phyloP scores from a whole-genome alignment of 1,284 basidiomycete species.

The Calocybe gambosa region DNA sequence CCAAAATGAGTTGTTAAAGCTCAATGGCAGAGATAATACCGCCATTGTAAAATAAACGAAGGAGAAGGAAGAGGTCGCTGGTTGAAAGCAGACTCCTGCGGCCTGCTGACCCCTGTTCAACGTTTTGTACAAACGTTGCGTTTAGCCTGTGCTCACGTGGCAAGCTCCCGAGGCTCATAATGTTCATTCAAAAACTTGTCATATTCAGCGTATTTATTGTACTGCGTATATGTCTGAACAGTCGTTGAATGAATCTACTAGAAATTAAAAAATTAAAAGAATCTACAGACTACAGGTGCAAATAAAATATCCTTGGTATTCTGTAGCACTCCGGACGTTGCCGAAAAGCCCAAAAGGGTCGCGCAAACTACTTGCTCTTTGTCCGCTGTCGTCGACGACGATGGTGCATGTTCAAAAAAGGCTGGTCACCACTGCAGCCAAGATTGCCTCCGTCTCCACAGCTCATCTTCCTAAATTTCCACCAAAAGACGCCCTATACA shows the following conservation, averaged over 20 bases:
- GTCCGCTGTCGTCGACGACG: slow-evolving; percentile 5
- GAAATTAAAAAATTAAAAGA: no score
- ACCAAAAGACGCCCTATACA: slow-evolving; percentile 50
- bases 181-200: no score
- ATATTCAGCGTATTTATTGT: no score
- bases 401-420: slow-evolving; percentile 56
- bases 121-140: slow-evolving; percentile 1
- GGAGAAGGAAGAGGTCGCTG: neutral
- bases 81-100: slow-evolving; percentile 8
- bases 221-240: no score
- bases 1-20: slow-evolving; percentile 90
- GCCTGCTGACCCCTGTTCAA: slow-evolving; percentile 6
- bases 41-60: slow-evolving; percentile 48
- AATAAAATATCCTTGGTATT: neutral
- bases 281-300: neutral
- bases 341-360: slow-evolving; percentile 17
- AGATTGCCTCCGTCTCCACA: slow-evolving; percentile 49
- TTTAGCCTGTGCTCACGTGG: slow-evolving; percentile 14
- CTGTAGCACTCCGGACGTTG: slow-evolving; percentile 8
- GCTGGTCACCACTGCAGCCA: slow-evolving; percentile 51
- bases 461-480: slow-evolving; percentile 52
- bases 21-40: slow-evolving; percentile 77
- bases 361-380: neutral
- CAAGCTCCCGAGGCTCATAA: neutral
- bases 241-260: no score